A percentile compares a stretch with the other conserved stretches of the same genome.
These are phyloP conservation scores for Lipomyces chichibuensis DNA, from an alignment of 805 yeast species.

Conservation along the genomic window DNA sequence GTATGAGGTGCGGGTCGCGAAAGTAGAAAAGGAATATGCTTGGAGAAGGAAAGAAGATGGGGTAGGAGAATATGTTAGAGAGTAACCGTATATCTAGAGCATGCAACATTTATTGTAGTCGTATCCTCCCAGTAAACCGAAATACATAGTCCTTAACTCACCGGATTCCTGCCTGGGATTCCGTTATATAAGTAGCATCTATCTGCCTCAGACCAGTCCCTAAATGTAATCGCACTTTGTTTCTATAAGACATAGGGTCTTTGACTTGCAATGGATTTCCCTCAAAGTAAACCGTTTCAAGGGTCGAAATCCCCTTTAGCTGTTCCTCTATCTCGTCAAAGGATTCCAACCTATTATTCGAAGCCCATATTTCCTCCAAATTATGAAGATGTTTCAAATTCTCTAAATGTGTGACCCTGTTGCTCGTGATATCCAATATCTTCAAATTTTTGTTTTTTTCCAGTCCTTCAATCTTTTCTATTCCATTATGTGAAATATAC, in stretches of 20 bases:
- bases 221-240: slow-evolving; percentile 74
- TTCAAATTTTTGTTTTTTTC: slow-evolving; percentile 68
- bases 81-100: background rate
- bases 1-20: slow-evolving; percentile 6
- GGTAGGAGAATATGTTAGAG: background rate
- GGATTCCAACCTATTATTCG: slow-evolving; percentile 68
- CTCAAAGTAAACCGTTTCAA: slow-evolving; percentile 91
- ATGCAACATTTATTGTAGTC: background rate
- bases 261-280: slow-evolving; percentile 82
- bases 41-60: background rate
- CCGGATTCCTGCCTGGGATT: slow-evolving; percentile 19
- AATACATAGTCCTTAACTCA: background rate
- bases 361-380: slow-evolving; percentile 95
- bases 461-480: slow-evolving; percentile 73
- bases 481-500: slow-evolving; percentile 83
- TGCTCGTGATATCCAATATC: slow-evolving; percentile 81
- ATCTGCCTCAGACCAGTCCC: slow-evolving; percentile 76
- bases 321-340: slow-evolving; percentile 72
- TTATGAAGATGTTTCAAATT: slow-evolving; percentile 64
- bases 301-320: slow-evolving; percentile 60
- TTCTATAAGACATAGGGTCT: slow-evolving; percentile 80
- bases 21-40: slow-evolving; percentile 10
- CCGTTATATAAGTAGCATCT: slow-evolving; percentile 70
- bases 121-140: background rate
- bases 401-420: slow-evolving; percentile 62